A percentile compares a stretch with the other conserved stretches of the same genome.
Conservation (phyloP, 495 filamentous ascomycete genomes). For the Letharia lupina region DNA sequence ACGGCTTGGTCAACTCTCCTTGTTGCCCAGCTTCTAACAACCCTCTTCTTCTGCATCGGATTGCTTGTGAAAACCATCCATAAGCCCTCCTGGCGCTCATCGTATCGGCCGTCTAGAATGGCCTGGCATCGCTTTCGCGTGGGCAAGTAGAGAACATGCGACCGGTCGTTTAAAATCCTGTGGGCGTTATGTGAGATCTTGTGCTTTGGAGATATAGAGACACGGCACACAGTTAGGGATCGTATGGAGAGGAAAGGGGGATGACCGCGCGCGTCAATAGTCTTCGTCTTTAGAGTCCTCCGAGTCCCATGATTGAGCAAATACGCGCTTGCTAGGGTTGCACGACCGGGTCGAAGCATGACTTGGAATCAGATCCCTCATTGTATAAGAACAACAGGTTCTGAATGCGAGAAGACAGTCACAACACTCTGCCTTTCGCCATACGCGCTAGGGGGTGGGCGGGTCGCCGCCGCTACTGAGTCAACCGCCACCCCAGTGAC, state of each 20-base stretch:
- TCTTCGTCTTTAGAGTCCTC: background rate
- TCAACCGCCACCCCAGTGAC: background rate
- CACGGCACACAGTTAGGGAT: conserved; percentile 12
- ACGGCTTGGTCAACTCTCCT: conserved; percentile 48
- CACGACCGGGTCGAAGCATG: background rate
- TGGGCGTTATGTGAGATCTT: conserved; percentile 1
- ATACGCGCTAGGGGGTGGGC: background rate
- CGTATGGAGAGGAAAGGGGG: background rate
- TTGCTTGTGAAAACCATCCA: conserved; percentile 29
- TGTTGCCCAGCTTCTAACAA: conserved; percentile 45
- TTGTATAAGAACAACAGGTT: background rate
- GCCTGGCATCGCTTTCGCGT: conserved; percentile 7
- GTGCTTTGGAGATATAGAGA: conserved; percentile 10
- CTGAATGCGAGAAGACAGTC: background rate
- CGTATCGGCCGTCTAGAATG: conserved; percentile 3
- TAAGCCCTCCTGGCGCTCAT: conserved; percentile 23
- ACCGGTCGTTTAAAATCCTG: conserved; percentile 14
- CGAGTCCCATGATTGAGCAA: background rate
- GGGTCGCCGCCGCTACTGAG: background rate
- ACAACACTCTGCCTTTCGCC: background rate
- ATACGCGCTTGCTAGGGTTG: background rate
- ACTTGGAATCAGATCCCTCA: background rate
- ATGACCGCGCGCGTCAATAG: background rate
- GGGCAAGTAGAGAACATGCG: conserved; percentile 25
- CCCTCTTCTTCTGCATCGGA: conserved; percentile 28